Evolutionary conservation across 2,329 filamentous ascomycete genomes (phyloP).

Genomic region (Metarhizium rileyi): DNA sequence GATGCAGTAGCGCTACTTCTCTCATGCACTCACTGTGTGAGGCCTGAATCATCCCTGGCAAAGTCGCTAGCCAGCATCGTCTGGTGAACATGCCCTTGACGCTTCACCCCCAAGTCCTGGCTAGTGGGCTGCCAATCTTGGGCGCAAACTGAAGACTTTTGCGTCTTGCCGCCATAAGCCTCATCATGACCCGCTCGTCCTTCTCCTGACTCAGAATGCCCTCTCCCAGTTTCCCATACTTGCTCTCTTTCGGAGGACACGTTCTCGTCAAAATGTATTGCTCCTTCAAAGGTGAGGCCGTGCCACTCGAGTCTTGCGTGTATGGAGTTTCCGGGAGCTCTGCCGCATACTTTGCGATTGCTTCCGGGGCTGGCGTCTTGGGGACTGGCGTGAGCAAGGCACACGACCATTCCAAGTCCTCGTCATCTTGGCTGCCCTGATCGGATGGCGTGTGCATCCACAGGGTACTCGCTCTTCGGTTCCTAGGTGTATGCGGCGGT

Average conservation of each 20-base stretch:
- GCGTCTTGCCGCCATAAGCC: conserved; percentile 60
- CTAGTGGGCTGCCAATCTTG: conserved; percentile 62
- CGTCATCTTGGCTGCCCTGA: conserved; percentile 25
- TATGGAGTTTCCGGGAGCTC: conserved; percentile 38
- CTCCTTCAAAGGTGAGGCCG: conserved; percentile 21
- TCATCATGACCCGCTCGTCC: conserved; percentile 47
- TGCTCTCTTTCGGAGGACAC: conserved; percentile 41
- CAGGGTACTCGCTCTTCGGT: conserved; percentile 42
- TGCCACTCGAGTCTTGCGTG: conserved; percentile 23
- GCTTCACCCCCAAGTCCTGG: conserved; percentile 39
- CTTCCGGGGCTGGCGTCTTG: conserved; percentile 48
- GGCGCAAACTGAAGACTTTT: conserved; percentile 74
- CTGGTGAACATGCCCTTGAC: not conserved
- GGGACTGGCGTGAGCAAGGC: conserved; percentile 45
- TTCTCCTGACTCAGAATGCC: conserved; percentile 39
- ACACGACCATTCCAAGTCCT: conserved; percentile 31
- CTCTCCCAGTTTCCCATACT: conserved; percentile 28
- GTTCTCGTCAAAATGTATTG: conserved; percentile 38
- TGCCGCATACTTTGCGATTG: conserved; percentile 41
- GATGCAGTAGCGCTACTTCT: not conserved
- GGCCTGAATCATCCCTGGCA: too few relatives aligned
- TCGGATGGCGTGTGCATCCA: conserved; percentile 48
- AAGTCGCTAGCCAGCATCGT: too few relatives aligned
- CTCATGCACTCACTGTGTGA: not conserved
- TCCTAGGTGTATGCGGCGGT: conserved; percentile 37